Base-by-base conservation (phyloP, 495 filamentous ascomycete genomes). In the Chaetomium fimeti region DNA sequence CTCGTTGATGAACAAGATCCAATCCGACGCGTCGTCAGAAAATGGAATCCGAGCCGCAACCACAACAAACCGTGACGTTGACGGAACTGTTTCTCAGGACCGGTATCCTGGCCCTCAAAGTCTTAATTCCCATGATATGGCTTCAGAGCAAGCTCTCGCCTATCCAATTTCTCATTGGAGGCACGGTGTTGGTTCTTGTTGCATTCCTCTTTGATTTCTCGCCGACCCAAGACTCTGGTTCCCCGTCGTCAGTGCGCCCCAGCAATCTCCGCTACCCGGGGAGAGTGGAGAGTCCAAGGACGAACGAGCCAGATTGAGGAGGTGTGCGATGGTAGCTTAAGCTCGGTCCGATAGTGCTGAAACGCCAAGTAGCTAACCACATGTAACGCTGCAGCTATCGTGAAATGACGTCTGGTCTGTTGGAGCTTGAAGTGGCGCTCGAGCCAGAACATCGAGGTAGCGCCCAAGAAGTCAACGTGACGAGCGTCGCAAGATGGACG, bases 61-160 rank as follows among this genome's bases (percentile, higher is more conserved):
- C 25, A 24, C 27, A 36, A 24, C 27, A 36, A 11, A 36, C 45
- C 48, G 7, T 40, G 18, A 53, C 42, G 13, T 24, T 62, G 32
- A 28, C 45, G 20, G 63, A 69, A 20, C 42, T 61, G 24, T n/a
- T 68, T 11, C 42, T 72, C 47, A 43, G 65, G 18, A 53, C 32
- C 3, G 59, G 56, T 4, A 67, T 71, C 52, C 22, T 63, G 2
- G 65, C 64, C 2, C 29, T 73, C 49, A 71, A 66, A 53, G 42
- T 67, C 9, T 28, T 71, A 25, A 67, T 67, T 4, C 61, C 68
- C 55, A 36, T 69, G 36, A 49, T 73, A 1, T 73, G 71, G 71
- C 54, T 69, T 13, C 66, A 63, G 16, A 71, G 64, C 64, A 67
- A 63, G 16, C 56, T 49, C 0, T 68, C 71, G 0, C 67, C 69